Base-by-base conservation (phyloP, 495 filamentous ascomycete genomes). In the Aspergillus egyptiacus region DNA sequence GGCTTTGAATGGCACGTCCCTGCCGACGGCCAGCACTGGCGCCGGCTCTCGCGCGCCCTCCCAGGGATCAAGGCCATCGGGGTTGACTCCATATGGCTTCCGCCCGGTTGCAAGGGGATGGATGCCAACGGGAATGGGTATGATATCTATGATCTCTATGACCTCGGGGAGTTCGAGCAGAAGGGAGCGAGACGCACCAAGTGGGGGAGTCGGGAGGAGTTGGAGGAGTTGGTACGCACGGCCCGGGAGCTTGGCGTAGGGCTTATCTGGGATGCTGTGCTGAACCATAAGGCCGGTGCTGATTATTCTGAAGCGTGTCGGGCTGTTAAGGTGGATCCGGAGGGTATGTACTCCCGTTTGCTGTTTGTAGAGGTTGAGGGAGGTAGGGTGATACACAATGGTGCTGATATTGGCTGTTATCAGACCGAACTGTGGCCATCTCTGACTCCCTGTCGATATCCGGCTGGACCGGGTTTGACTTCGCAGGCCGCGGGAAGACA, bases 151-250 rank as follows among this genome's bases (percentile, higher is more conserved):
- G 83, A 88, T 55, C 63, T 89, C 4, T 89, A 82, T 55, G 85
- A 89, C 48, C 68, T 87, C n/a, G 85, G 85, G 27, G 85, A 89
- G 55, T 89, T 87, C 53, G 76, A 87, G 52, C 84, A 87, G 54
- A 86, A 87, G 58, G 81, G 81, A 24, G 55, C 63, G 3, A 56
- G 68, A n/a, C 66, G 66, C 8, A 86, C 83, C 17, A 86, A 86
- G 64, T 89, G 81, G 81, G 85, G 85, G 7, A 71, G 68, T 15
- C 80, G 75, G 46, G 70, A 74, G 17, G 80, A 86, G 34, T 60
- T 90, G 25, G 38, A 77, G n/a, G 61, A 67, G 10, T 58, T 89
- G 24, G 59, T 69, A 1, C 50, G 58, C 9, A 56, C 64, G 15
- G 80, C 80, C 0, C 72, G 74, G 35, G 62, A 70, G 13, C 41